phyloP scores from a whole-genome alignment of 495 filamentous ascomycete species.

The Lepraria neglecta region DNA sequence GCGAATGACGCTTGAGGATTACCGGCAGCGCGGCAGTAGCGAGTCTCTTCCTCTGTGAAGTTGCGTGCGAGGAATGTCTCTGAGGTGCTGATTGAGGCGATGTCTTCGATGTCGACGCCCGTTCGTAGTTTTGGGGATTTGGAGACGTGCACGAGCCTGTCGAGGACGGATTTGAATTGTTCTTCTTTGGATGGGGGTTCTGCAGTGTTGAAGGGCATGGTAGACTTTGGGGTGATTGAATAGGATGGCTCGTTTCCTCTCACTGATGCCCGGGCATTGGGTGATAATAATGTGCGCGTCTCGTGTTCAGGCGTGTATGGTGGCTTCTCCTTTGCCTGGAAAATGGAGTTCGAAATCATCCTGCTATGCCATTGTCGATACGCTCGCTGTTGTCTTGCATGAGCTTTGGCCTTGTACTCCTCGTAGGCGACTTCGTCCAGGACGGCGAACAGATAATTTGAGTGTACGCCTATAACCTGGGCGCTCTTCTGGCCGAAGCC shows the following conservation, averaged over 20 bases:
- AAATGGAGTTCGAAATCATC: not conserved
- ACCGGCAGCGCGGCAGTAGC: not conserved
- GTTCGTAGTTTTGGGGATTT: no score
- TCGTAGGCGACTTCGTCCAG: slow-evolving; percentile 15
- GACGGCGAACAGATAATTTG: slow-evolving; percentile 26
- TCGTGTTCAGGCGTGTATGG: not conserved
- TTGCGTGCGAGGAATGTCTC: not conserved
- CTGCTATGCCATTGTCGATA: not conserved
- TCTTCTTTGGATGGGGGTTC: no score
- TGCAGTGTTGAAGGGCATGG: no score
- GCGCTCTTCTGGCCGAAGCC: slow-evolving; percentile 31
- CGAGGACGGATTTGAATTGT: no score
- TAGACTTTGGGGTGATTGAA: no score
- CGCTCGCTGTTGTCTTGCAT: not conserved
- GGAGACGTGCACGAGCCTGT: no score
- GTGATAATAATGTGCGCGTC: not conserved
- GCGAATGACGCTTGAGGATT: not conserved
- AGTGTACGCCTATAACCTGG: slow-evolving; percentile 24
- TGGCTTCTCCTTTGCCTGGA: not conserved
- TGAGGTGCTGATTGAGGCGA: not conserved
- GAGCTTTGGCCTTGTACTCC: slow-evolving; percentile 7
- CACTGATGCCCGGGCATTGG: no score
- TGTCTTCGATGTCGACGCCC: no score
- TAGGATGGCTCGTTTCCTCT: no score
- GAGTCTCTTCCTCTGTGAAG: not conserved